Evolutionary conservation across 192 early-diverging fungal species (phyloP), one percentile per base, ranked within the genome.

Genomic region (Podila clonocystis): DNA sequence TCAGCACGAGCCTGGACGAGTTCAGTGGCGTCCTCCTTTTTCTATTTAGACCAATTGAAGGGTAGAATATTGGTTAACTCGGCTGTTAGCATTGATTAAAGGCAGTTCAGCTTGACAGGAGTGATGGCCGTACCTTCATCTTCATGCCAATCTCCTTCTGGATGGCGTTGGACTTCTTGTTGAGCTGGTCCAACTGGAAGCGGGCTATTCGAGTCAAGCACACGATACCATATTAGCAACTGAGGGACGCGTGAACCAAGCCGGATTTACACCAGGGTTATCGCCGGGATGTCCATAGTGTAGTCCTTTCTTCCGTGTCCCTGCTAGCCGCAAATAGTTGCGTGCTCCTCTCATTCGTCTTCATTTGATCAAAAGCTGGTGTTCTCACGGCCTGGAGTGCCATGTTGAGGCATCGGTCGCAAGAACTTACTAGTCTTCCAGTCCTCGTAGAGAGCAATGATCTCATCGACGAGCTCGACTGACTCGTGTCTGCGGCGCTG

Each of bases 141-240:
- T 95, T 93, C 72, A 86, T 85, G 48, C 89, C 92, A 66, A 99
- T 97, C 62, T 97, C 88, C 88, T 97, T 97, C 86, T 97, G 93
- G 50, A 97, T 86, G 8, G 91, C 92, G 78, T 99, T 99, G 82
- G 96, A 91, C 72, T 93, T 87, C 80, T 95, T 96, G 89, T 97
- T 98, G 52, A 90, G 82, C 68, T 95, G 89, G 82, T 99, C 96
- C 58, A 96, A 92, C 26, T 89, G 73, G 87, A 95, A 98, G 60
- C 89, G 90, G 60, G 91, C 96, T 97, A 72, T 65, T 26, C 6
- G 4, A 33, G 33, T 45, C 29, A 50, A 61, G 41, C 41, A 4
- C 41, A 45, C 41, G 15, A 45, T 45, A 17, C 13, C 8, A 17
- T 45, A 41, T 45, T 45, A 45, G 13, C 41, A 45, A 15, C 41